phyloP scores from a whole-genome alignment of 495 filamentous ascomycete species.

The Hamigera avellanea region DNA sequence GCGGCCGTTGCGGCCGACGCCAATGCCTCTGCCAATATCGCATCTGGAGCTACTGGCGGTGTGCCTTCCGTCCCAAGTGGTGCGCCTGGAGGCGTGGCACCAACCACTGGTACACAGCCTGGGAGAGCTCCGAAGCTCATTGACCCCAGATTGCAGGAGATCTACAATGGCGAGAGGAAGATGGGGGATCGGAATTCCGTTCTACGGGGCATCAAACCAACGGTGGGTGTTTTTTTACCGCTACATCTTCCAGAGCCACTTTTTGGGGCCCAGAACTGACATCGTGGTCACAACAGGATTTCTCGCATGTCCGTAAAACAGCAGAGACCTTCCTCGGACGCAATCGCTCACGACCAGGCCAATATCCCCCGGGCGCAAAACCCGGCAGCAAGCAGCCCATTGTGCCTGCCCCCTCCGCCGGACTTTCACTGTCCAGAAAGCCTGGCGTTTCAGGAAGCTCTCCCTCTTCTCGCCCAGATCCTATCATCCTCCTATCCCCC shows the following conservation, averaged over 20 bases:
- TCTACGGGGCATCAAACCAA: slow-evolving; percentile 79
- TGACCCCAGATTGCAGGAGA: slow-evolving; percentile 71
- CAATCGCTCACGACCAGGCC: slow-evolving; percentile 31
- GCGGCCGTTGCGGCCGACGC: slow-evolving; percentile 29
- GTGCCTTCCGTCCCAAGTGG: slow-evolving; percentile 27
- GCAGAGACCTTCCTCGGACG: slow-evolving; percentile 69
- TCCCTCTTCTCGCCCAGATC: slow-evolving; percentile 42
- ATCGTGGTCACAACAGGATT: slow-evolving; percentile 50
- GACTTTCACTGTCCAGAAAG: slow-evolving; percentile 19
- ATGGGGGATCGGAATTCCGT: slow-evolving; percentile 89
- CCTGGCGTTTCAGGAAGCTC: slow-evolving; percentile 16
- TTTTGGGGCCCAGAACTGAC: no score
- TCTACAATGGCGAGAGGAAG: slow-evolving; percentile 80
- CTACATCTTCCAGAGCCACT: no score
- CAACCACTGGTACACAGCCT: slow-evolving; percentile 41
- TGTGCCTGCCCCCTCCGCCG: slow-evolving; percentile 31
- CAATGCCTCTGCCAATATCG: slow-evolving; percentile 25
- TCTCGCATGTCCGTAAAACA: slow-evolving; percentile 84
- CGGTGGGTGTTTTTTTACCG: slow-evolving; percentile 47
- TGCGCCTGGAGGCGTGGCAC: slow-evolving; percentile 36
- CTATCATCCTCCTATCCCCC: slow-evolving; percentile 97
- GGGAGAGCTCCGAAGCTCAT: slow-evolving; percentile 44
- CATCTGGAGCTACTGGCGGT: slow-evolving; percentile 31
- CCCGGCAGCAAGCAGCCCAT: slow-evolving; percentile 25
- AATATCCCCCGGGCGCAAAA: slow-evolving; percentile 34